phyloP scores from a whole-genome alignment of 148 eudicot species.

The Heliamphora exappendiculata region DNA sequence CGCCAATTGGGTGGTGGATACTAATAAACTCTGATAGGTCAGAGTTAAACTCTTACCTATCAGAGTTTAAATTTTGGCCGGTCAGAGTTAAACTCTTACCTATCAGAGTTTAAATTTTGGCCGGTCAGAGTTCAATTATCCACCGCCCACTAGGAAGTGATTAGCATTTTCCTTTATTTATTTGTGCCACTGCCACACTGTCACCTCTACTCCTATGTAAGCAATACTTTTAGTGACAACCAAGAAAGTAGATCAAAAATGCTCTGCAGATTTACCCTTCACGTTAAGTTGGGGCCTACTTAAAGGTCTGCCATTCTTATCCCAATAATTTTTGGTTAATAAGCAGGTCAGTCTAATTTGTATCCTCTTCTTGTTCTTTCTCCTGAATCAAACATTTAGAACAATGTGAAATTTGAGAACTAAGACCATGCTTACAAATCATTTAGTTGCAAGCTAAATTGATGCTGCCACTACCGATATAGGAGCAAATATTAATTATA shows the following conservation, averaged over 20 bases:
- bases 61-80: too few species aligned
- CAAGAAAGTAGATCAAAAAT: neutral
- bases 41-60: too few species aligned
- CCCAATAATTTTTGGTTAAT: neutral
- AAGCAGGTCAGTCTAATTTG: neutral
- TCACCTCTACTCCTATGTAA: neutral
- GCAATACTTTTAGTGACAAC: neutral
- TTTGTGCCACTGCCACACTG: too few species aligned
- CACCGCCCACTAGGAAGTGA: too few species aligned
- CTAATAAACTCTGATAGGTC: too few species aligned
- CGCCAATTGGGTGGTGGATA: too few species aligned
- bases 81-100: too few species aligned
- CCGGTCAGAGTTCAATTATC: too few species aligned
- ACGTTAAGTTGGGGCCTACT: neutral
- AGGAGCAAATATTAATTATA: neutral
- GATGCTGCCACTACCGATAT: neutral
- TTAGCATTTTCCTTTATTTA: too few species aligned
- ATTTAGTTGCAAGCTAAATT: neutral
- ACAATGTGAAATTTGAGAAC: neutral
- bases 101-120: too few species aligned
- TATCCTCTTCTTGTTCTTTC: neutral
- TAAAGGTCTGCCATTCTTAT: neutral
- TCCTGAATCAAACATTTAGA: neutral
- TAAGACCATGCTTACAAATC: neutral
- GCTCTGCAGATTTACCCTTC: neutral